Conservation (phyloP, 2,329 filamentous ascomycete species). For the Teratosphaeria destructans region DNA sequence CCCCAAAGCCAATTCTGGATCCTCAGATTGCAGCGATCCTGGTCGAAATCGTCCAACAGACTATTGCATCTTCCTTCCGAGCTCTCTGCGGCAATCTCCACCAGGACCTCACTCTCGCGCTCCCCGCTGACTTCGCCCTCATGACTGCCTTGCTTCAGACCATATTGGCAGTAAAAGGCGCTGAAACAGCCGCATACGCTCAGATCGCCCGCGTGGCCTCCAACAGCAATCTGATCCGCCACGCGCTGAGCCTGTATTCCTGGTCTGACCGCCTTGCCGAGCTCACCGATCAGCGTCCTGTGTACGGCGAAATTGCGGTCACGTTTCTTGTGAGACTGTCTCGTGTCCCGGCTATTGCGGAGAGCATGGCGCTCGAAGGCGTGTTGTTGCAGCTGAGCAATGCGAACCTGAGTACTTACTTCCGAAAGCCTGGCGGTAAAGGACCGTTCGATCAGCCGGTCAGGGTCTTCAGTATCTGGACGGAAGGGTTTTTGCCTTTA, state of each 20-base stretch:
- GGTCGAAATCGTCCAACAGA: slow-evolving; percentile 67
- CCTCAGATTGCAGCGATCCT: slow-evolving; percentile 45
- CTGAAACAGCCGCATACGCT: slow-evolving; percentile 43
- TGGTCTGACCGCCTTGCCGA: slow-evolving; percentile 83
- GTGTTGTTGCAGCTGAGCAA: slow-evolving; percentile 69
- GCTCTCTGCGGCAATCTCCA: slow-evolving; percentile 74
- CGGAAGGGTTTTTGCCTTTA: slow-evolving; percentile 74
- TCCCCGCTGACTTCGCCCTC: slow-evolving; percentile 72
- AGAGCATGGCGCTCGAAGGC: slow-evolving; percentile 81
- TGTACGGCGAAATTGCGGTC: slow-evolving; percentile 88
- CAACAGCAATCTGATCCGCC: slow-evolving; percentile 61
- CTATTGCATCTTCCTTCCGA: slow-evolving; percentile 74
- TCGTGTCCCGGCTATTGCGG: slow-evolving; percentile 67
- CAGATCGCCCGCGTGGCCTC: slow-evolving; percentile 40
- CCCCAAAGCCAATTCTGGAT: slow-evolving; percentile 17
- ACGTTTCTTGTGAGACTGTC: slow-evolving; percentile 84
- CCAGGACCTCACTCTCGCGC: slow-evolving; percentile 29
- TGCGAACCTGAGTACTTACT: slow-evolving; percentile 67
- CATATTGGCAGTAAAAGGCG: slow-evolving; percentile 64
- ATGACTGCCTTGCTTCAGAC: slow-evolving; percentile 82
- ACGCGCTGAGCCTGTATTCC: slow-evolving; percentile 78
- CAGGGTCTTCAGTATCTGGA: slow-evolving; percentile 83
- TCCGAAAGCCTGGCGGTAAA: slow-evolving; percentile 57
- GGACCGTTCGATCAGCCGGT: slow-evolving; percentile 68
- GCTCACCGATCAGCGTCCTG: slow-evolving; percentile 64